Percentiles rank a stretch among this genome's conserved stretches.
Conservation (phyloP, 208 protist species). For the Leishmania aethiopica region DNA sequence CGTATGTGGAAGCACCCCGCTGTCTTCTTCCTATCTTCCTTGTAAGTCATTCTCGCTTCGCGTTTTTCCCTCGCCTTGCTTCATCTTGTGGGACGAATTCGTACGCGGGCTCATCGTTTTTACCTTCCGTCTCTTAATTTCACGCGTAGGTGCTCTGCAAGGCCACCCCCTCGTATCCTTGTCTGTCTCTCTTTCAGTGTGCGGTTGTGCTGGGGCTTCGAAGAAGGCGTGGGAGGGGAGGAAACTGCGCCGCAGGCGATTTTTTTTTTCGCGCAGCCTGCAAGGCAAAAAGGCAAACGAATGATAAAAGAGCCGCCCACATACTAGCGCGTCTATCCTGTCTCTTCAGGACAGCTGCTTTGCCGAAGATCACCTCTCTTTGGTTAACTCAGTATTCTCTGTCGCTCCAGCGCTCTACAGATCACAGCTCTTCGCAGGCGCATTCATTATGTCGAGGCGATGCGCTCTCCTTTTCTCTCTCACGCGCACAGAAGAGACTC, state of each 20-base stretch:
- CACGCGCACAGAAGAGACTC: not conserved
- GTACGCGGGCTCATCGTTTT: too few species aligned
- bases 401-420: not conserved
- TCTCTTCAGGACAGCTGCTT: not conserved
- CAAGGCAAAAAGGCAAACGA: not conserved
- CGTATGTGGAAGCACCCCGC: too few species aligned
- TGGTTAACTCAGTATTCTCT: not conserved
- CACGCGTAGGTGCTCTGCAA: too few species aligned
- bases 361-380: not conserved
- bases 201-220: not conserved
- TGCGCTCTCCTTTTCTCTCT: not conserved
- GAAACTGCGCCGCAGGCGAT: too few species aligned
- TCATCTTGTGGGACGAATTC: too few species aligned
- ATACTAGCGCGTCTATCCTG: not conserved
- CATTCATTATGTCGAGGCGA: not conserved
- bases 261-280: not conserved
- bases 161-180: too few species aligned
- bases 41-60: too few species aligned
- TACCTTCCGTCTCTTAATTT: too few species aligned
- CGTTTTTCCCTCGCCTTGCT: too few species aligned
- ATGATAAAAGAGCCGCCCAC: not conserved
- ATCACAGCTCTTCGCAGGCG: not conserved
- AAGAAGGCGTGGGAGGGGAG: not conserved
- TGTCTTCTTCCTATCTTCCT: too few species aligned
- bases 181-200: too few species aligned